Base-by-base conservation (phyloP, 2,329 filamentous ascomycete species). In the Didymella exigua region DNA sequence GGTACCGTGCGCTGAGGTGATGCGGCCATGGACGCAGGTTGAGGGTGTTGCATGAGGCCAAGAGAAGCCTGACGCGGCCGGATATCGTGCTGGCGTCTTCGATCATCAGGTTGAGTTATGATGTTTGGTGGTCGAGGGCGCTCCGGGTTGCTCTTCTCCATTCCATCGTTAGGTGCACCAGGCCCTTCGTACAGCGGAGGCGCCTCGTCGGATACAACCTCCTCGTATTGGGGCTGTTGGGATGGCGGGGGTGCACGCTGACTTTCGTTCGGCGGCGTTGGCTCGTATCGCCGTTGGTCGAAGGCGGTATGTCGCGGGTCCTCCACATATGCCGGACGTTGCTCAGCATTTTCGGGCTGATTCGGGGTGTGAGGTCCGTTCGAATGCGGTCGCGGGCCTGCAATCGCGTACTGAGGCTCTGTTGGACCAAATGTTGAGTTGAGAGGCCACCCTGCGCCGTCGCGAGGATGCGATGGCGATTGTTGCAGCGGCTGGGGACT, bases 21-120 rank as follows among this genome's bases (percentile, higher is more conserved):
- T n/a, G 72, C 72, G 16, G 72, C 71, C 72, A 75, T 75, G 6
- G 71, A 72, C 7, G 72, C 70, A n/a, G 72, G 72, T 40, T 74
- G 71, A 10, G 72, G 72, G 43, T 75, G 72, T 46, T 74, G 71
- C 18, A 75, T 60, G n/a, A 74, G 65, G 5, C 63, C 67, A 8
- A 74, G 59, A 1, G 71, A 74, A 11, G 65, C 44, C 50, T 75
- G 72, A 27, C 72, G 71, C 30, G 60, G 65, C 27, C 72, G 67
- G 14, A 58, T 33, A 24, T 69, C 61, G n/a, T 61, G 60, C 11
- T 54, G 62, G 11, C 49, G 44, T 19, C 37, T 43, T 14, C 34
- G 9, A 2, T 62, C 50, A 18, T 7, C 40, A 11, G 52, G 24
- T 10, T 56, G 44, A 3, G 71, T 72, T 11, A 61, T 56, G 34